Base-by-base conservation (phyloP, 139 green algal genomes). In the Desmodesmus armatus region DNA sequence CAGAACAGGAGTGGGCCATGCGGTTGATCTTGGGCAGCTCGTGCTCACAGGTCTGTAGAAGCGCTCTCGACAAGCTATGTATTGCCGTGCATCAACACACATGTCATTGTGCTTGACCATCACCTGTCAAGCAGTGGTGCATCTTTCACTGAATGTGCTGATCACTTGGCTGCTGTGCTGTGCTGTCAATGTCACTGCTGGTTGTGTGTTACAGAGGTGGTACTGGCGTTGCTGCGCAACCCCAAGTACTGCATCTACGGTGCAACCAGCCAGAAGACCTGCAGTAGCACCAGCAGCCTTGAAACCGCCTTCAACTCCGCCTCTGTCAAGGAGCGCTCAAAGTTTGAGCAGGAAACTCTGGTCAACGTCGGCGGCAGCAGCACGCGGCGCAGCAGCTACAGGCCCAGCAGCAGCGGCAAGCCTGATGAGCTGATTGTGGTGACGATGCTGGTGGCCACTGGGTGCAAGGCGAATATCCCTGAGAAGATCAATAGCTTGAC, bases 281-380 rank as follows among this genome's bases (percentile, higher is more conserved):
- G 19, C 44, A 63, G 39, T 23, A 41, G 27, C 4, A 43, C n/a
- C 4, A 33, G 40, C 15, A 44, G 23, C 0, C 39, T 91, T 1
- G 96, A 98, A 87, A 74, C 72, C 0, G 17, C 35, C 1, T 98
- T 98, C 81, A 98, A 98, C 88, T n/a, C 89, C 23, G 66, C 94
- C 11, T 92, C 87, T 3, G 31, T 96, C 67, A 87, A 87, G 55
- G 89, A 94, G 88, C 90, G 96, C 27, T 77, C 91, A 67, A 98
- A 99, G 88, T 97, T 99, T 88, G 71, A 93, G 76, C 88, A 95
- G 84, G 96, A 99, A 89, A 99, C 96, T 0, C 88, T 96, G 0
- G 87, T 93, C 40, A 99, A 99, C 84, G 92, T 98, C 53, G 70
- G 72, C 17, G 69, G 63, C 27, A 2, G 53, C 35, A 21, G n/a